Base-by-base conservation (phyloP, 371 early-diverging fungal species). In the Thermomucor indicae-seudaticae region DNA sequence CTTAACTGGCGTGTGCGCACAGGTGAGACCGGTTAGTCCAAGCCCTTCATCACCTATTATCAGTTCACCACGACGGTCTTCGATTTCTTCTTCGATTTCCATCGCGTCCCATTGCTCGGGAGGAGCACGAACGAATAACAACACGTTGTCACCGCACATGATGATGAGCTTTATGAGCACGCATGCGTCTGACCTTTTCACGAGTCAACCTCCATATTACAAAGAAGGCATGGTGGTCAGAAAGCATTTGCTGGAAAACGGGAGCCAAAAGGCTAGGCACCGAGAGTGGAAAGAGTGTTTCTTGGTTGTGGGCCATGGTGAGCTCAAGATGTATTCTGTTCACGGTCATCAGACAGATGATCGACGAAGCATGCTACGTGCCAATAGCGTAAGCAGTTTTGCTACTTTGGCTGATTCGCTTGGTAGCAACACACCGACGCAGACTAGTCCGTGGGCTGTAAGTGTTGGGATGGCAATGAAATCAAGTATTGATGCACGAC, bases 251-350 rank as follows among this genome's bases (percentile, higher is more conserved):
- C 72, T 84, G 53, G 92, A 91, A 48, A 71, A 80, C 8, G 79
- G 78, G 5, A 91, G 81, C 47, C 83, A 84, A 49, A 90, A 89
- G 63, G 90, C 95, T 6, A 81, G 81, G 37, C 78, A 88, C 58
- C 85, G 95, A 12, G 79, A 81, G n/a, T 96, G 96, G 96, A 85
- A 82, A 51, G 81, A 91, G 24, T 83, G 90, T 55, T 74, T 86
- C 17, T 72, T 89, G 17, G 76, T 89, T 0, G 75, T 86, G 2
- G 84, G 80, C 27, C 81, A 85, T 27, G 92, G 90, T 2, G 85
- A 89, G 32, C 68, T 93, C 6, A 78, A 51, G 45, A 84, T 92
- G 89, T 90, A 85, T 69, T 82, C 85, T 54, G 67, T 84, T 48
- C 42, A 51, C 29, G 51, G 57, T 24, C 37, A 20, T 16, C 35